Percentiles rank a stretch among this genome's conserved stretches.
Conservation (phyloP, 345 rosid genomes). For the Citrus medica region DNA sequence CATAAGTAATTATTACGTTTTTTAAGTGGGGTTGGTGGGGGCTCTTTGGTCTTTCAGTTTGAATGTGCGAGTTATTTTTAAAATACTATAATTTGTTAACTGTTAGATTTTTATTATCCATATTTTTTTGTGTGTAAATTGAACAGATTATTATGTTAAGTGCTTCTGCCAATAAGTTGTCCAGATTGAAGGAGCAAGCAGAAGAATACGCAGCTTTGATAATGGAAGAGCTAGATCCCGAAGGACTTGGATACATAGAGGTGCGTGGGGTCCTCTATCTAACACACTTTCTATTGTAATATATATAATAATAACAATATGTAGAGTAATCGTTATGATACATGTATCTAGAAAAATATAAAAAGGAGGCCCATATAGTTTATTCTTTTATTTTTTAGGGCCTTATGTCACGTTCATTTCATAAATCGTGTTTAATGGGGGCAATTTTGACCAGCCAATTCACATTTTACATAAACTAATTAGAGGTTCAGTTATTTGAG, state of each 20-base stretch:
- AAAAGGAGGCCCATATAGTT: neutral
- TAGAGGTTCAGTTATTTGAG: neutral
- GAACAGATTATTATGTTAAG: conserved; percentile 86
- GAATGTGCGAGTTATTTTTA: neutral
- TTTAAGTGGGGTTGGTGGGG: conserved; percentile 45
- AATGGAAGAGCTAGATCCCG: conserved; percentile 99
- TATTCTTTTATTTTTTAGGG: neutral
- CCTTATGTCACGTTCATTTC: neutral
- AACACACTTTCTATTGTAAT: neutral
- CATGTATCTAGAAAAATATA: neutral
- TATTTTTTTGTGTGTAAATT: neutral
- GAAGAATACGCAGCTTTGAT: conserved; percentile 98
- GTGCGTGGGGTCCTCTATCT: conserved; percentile 33
- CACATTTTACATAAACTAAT: neutral
- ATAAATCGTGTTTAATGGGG: neutral
- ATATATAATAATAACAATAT: neutral
- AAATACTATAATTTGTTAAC: neutral
- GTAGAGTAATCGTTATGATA: neutral
- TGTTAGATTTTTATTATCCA: neutral
- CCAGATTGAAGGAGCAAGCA: conserved; percentile 93
- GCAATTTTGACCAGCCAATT: conserved; percentile 8
- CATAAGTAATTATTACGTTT: neutral
- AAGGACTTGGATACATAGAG: conserved; percentile 97
- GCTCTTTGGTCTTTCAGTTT: conserved; percentile 18
- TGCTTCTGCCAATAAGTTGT: conserved; percentile 91